Base-by-base conservation (phyloP, 2,329 filamentous ascomycete genomes). In the Verticillium nonalfalfae region DNA sequence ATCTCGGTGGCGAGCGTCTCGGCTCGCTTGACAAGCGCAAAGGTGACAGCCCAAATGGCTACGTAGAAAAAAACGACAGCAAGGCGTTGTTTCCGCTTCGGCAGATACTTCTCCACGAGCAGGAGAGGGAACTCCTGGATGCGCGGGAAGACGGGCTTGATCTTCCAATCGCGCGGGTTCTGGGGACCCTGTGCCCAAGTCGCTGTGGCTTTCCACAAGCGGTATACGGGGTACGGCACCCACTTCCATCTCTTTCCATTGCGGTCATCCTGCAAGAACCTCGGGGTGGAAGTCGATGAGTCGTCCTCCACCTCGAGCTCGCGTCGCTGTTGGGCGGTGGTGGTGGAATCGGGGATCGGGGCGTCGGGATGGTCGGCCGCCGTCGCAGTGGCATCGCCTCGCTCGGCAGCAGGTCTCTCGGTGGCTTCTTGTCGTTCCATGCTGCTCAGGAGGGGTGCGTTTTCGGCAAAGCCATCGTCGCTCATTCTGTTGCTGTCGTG, bases 91-190 rank as follows among this genome's bases (percentile, higher is more conserved):
- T 76, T 82, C 64, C 74, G 75, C 62, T 81, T 81, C 0, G 88
- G 87, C 2, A 90, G 75, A 66, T 85, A 83, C 60, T 77, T 81
- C 65, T 91, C 83, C 61, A 92, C 71, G 52, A 91, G 74, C 55
- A 76, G 74, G 62, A 90, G 76, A 1, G 90, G 91, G 36, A 84
- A 84, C 64, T 85, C 81, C 71, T 95, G 91, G 13, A 92, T 72
- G 13, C 70, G 70, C 1, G 90, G 89, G 59, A 93, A 84, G 60
- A 90, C 64, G 0, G 87, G 85, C 56, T 76, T 74, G 68, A 90
- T 87, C 63, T 70, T 76, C 70, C 79, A 80, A 50, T 71, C 71
- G 63, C 76, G 78, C 1, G 85, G 81, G 36, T 79, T 78, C n/a
- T 76, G 66, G 3, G 87, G 87, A 0, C 87, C 87, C 55, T 75